Conservation (phyloP, 495 filamentous ascomycete genomes). For the Lineolata rhizophorae region DNA sequence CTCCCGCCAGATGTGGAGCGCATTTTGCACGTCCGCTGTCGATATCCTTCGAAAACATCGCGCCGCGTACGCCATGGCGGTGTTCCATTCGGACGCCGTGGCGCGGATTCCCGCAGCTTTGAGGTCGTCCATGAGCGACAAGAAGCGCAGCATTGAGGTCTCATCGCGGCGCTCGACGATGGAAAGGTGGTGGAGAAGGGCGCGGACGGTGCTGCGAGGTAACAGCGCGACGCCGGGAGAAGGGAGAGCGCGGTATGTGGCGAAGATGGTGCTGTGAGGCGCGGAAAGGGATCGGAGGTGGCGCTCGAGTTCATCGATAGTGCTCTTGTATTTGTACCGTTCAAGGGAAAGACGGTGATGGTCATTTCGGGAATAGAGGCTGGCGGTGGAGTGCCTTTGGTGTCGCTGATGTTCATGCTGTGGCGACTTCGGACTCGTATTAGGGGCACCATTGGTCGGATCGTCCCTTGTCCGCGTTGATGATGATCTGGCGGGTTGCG, state of each 20-base stretch:
- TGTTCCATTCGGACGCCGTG: conserved; percentile 51
- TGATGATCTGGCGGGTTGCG: no score
- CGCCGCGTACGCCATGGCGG: conserved; percentile 55
- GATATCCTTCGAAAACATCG: conserved; percentile 42
- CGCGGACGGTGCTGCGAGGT: conserved; percentile 30
- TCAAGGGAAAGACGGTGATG: no score
- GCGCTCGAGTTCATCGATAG: no score
- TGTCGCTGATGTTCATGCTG: no score
- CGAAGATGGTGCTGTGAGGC: conserved; percentile 26
- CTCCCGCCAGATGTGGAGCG: conserved; percentile 65
- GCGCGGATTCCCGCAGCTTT: conserved; percentile 41
- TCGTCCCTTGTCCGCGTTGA: no score
- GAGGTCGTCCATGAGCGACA: conserved; percentile 68
- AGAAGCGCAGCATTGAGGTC: conserved; percentile 52
- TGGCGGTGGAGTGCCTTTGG: no score
- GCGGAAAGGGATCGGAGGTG: neutral
- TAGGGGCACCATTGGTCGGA: no score
- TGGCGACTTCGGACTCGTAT: no score
- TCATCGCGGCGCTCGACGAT: conserved; percentile 32
- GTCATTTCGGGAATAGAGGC: no score
- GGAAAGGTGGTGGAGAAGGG: conserved; percentile 46
- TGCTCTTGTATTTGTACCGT: no score
- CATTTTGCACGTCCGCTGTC: conserved; percentile 40
- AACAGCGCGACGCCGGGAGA: conserved; percentile 45
- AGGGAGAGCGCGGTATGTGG: conserved; percentile 37